Percentiles rank a stretch among this genome's conserved stretches.
These are phyloP conservation scores for Serendipita sp. DNA, from an alignment of 768 basidiomycete genomes.

Conservation along the genomic window DNA sequence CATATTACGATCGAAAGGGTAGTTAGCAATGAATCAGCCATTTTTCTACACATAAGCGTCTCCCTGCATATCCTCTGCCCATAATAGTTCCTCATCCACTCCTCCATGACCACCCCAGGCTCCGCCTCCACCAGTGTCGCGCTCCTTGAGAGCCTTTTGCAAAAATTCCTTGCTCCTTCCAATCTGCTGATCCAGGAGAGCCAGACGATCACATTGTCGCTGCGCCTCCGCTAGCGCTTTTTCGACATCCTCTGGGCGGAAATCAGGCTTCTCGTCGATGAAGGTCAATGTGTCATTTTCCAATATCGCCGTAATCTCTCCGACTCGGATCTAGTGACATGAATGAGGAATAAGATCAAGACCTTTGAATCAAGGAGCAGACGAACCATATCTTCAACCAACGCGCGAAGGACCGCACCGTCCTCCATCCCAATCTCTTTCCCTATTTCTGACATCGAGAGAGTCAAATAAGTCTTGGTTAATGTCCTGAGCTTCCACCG, in stretches of 20 bases:
- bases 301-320: slow-evolving; percentile 54
- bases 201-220: slow-evolving; percentile 34
- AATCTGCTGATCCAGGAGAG: slow-evolving; percentile 37
- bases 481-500: slow-evolving; percentile 68
- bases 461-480: slow-evolving; percentile 68
- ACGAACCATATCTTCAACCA: slow-evolving; percentile 16
- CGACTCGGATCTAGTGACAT: slow-evolving; percentile 57
- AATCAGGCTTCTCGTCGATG: slow-evolving; percentile 38
- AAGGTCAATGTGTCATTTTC: slow-evolving; percentile 60
- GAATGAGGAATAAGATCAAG: not conserved
- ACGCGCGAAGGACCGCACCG: slow-evolving; percentile 23
- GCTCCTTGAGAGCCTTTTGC: slow-evolving; percentile 35
- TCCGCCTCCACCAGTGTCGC: not conserved
- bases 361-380: not conserved
- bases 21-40: no score
- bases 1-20: no score
- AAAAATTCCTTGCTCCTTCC: slow-evolving; percentile 57
- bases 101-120: not conserved
- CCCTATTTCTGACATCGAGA: slow-evolving; percentile 58
- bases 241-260: slow-evolving; percentile 49
- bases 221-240: slow-evolving; percentile 38
- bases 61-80: not conserved
- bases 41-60: not conserved
- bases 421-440: slow-evolving; percentile 23
- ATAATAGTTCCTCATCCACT: not conserved